Evolutionary conservation across 2,329 filamentous ascomycete species (phyloP).

Genomic region (Paraconiothyrium sp.): DNA sequence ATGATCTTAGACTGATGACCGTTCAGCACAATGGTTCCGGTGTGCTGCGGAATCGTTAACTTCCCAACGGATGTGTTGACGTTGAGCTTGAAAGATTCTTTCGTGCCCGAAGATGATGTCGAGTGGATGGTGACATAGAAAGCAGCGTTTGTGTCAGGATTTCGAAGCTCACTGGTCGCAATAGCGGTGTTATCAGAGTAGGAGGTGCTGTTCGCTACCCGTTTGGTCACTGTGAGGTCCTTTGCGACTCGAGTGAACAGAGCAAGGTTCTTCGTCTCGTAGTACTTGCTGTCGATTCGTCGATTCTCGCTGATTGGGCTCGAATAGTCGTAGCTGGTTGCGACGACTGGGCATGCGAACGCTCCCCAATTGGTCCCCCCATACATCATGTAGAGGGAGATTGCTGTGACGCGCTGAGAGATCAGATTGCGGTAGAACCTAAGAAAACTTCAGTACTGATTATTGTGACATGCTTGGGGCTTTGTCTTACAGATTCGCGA

Average conservation of each 20-base stretch:
- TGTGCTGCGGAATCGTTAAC: conserved; percentile 63
- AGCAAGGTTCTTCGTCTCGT: conserved; percentile 69
- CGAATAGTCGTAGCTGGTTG: conserved; percentile 71
- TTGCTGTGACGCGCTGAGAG: conserved; percentile 66
- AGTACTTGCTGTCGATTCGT: conserved; percentile 67
- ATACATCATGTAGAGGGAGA: conserved; percentile 72
- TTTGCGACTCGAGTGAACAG: conserved; percentile 68
- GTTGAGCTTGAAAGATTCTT: conserved; percentile 64
- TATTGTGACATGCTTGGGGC: background rate
- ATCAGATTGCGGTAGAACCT: conserved; percentile 70
- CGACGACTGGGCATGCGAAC: conserved; percentile 66
- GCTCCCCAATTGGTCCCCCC: conserved; percentile 73
- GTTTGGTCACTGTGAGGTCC: conserved; percentile 66
- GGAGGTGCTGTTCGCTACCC: conserved; percentile 58
- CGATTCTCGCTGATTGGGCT: conserved; percentile 69
- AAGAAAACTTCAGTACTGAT: background rate
- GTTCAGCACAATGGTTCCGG: conserved; percentile 61
- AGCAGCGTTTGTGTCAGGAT: conserved; percentile 64
- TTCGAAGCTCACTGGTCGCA: conserved; percentile 65
- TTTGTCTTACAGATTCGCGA: conserved; percentile 61
- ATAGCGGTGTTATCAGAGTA: conserved; percentile 64
- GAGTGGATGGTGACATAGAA: conserved; percentile 69
- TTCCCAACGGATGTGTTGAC: conserved; percentile 66
- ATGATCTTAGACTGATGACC: conserved; percentile 71
- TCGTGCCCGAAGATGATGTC: conserved; percentile 61